Evolutionary conservation across 352 stramenopile genomes (phyloP), one percentile per base, ranked within the genome.

Genomic region (Peronosclerospora sorghi): DNA sequence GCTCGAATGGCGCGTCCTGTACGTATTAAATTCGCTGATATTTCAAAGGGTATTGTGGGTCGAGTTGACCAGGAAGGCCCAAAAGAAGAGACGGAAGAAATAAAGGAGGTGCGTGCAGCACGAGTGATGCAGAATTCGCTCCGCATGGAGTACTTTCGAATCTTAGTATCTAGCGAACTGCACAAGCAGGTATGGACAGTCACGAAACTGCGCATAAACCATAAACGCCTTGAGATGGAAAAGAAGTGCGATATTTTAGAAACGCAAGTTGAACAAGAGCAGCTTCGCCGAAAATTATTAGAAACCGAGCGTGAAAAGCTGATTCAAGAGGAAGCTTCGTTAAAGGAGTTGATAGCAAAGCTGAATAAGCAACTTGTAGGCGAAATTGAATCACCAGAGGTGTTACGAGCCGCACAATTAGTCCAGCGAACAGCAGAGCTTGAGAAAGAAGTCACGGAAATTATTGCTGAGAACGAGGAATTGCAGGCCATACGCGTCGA

Each of bases 1-100:
- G 83, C 74, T 48, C 63, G 74, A 23, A 52, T 84, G 20, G 44
- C 56, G 5, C 71, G 80, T 12, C 80, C 80, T 19, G 53, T 93
- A 9, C 68, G 68, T 5, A 87, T 93, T 24, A 86, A 86, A 46
- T 93, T 93, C 50, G 79, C 77, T 4, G 77, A 93, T 45, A 72
- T 83, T 14, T 61, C 68, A 0, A 82, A 83, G 50, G 80, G 80
- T n/a, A 89, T 93, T 59, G 78, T 93, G 35, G 80, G 80, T 8
- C 75, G 73, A 32, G 75, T 78, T 2, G 56, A 87, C 45, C 73
- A 87, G 59, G 59, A 66, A 23, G 47, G 65, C 13, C 57, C 62
- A 18, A 48, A 62, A 21, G 73, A 86, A 55, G 77, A 92, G 42
- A 83, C 73, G 0, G 66, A 81, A 42, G 72, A 88, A 49, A 67